phyloP scores from a whole-genome alignment of 495 filamentous ascomycete genomes.

The Cercophora sp. region DNA sequence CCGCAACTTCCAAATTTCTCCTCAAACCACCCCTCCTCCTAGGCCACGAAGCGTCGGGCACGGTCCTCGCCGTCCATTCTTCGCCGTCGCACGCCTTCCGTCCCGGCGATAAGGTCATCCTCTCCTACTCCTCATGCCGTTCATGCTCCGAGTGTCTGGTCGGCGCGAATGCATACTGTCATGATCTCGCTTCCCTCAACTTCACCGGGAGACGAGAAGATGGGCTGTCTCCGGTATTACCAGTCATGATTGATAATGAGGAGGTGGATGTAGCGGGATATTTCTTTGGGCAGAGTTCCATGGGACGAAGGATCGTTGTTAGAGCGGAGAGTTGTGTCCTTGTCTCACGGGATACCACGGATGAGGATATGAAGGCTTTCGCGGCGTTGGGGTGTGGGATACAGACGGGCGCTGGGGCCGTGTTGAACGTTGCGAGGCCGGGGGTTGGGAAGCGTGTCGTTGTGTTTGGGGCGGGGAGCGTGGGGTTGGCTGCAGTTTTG shows the following conservation, averaged over 20 bases:
- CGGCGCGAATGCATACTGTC: conserved; percentile 13
- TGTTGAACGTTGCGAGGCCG: conserved; percentile 12
- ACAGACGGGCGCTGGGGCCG: conserved; percentile 13
- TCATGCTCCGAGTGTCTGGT: conserved; percentile 3
- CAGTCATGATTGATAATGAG: neutral
- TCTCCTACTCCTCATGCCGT: conserved; percentile 11
- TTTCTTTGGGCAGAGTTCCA: conserved; percentile 16
- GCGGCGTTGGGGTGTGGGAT: conserved; percentile 16
- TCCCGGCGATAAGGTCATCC: conserved; percentile 14
- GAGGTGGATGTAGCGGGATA: neutral
- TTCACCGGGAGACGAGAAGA: neutral
- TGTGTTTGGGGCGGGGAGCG: conserved; percentile 15
- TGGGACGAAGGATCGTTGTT: conserved; percentile 9
- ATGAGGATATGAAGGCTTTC: conserved; percentile 8
- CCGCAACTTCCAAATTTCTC: conserved; percentile 12
- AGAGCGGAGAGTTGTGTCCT: conserved; percentile 11
- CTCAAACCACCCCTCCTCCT: conserved; percentile 13
- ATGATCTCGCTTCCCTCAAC: neutral
- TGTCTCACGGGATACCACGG: neutral
- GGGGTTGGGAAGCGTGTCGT: conserved; percentile 1
- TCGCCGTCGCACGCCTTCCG: neutral
- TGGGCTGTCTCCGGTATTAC: neutral
- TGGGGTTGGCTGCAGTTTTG: conserved; percentile 13
- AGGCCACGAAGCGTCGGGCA: conserved; percentile 16
- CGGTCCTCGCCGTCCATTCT: neutral